phyloP scores from a whole-genome alignment of 2,329 filamentous ascomycete genomes.

The Botrytis squamosa region DNA sequence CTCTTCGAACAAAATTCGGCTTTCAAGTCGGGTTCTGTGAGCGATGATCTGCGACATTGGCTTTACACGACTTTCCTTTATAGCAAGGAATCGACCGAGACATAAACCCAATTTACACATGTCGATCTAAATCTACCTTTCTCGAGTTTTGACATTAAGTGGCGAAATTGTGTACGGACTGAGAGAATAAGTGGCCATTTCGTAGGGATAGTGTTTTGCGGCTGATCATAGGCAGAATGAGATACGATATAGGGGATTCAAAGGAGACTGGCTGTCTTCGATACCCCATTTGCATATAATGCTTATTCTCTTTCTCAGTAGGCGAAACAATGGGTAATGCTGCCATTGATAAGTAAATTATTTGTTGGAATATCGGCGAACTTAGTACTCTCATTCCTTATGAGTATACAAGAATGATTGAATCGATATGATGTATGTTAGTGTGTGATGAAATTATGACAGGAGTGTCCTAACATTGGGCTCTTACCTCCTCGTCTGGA shows the following conservation, averaged over 20 bases:
- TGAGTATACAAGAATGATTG: background rate
- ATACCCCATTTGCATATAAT: background rate
- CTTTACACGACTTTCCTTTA: background rate
- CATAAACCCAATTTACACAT: background rate
- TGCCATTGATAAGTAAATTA: background rate
- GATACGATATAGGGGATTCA: background rate
- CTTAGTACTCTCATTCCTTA: rapidly evolving
- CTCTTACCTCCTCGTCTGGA: too few species aligned
- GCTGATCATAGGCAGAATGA: background rate
- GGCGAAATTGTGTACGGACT: background rate
- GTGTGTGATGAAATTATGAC: background rate
- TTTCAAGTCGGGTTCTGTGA: background rate
- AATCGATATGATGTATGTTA: background rate
- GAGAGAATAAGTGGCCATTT: background rate
- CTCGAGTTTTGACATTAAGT: background rate
- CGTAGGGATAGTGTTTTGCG: background rate
- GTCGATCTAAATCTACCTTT: background rate
- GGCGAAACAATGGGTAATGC: too few species aligned
- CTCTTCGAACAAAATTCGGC: background rate
- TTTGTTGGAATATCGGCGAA: background rate
- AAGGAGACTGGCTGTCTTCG: background rate
- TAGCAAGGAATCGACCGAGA: background rate
- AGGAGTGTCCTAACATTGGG: too few species aligned
- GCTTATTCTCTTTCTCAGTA: too few species aligned
- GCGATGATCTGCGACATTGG: background rate